These are phyloP conservation scores for Boletellus emodensis DNA, from an alignment of 768 basidiomycete genomes.

Conservation along the genomic window DNA sequence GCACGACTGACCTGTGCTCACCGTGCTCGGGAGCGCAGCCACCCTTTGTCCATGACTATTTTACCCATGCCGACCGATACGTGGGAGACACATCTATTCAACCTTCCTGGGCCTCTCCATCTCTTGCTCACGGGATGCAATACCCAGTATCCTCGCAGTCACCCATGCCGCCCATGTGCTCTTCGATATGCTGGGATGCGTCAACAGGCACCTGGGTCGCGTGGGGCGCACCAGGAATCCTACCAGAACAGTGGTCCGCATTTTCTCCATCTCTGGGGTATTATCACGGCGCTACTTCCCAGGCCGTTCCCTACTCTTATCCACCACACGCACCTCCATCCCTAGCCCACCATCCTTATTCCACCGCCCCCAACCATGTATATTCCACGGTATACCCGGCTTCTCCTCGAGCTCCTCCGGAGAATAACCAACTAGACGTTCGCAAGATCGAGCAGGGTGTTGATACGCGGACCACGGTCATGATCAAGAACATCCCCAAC, in stretches of 20 bases:
- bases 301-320: conserved; percentile 26
- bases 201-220: conserved; percentile 29
- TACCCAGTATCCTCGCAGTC: conserved; percentile 29
- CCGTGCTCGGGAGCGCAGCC: conserved; percentile 23
- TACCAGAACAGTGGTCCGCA: conserved; percentile 29
- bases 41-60: conserved; percentile 23
- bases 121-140: conserved; percentile 26
- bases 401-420: conserved; percentile 30
- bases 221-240: conserved; percentile 24
- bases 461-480: conserved; percentile 81
- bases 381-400: conserved; percentile 22
- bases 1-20: conserved; percentile 26
- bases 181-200: conserved; percentile 29
- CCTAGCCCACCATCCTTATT: conserved; percentile 17
- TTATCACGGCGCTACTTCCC: conserved; percentile 25
- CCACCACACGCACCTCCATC: conserved; percentile 25
- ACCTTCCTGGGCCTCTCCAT: conserved; percentile 25
- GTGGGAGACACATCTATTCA: conserved; percentile 20
- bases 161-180: conserved; percentile 25
- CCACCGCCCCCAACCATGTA: conserved; percentile 14
- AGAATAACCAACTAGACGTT: conserved; percentile 62
- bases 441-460: conserved; percentile 68
- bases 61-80: conserved; percentile 24
- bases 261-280: conserved; percentile 26
- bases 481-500: conserved; percentile 92